phyloP scores from a whole-genome alignment of 768 basidiomycete genomes.

The Termitomyces sp. region DNA sequence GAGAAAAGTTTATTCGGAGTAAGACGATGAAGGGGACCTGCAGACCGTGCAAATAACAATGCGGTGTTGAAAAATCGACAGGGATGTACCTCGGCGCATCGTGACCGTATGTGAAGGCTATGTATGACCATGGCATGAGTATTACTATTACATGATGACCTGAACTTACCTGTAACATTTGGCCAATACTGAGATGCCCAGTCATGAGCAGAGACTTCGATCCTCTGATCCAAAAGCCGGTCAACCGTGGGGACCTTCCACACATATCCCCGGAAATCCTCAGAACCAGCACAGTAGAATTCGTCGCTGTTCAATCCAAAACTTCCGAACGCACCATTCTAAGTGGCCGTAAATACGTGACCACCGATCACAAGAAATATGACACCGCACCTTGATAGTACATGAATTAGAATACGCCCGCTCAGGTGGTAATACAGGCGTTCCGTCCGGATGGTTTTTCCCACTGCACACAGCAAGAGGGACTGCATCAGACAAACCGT shows the following conservation, averaged over 20 bases:
- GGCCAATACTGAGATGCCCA: conserved; percentile 35
- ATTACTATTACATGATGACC: background rate
- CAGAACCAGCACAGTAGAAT: conserved; percentile 73
- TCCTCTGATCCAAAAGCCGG: conserved; percentile 38
- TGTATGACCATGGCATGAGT: background rate
- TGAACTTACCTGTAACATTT: conserved; percentile 31
- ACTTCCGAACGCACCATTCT: conserved; percentile 78
- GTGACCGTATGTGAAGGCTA: conserved; percentile 42
- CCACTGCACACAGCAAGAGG: conserved; percentile 70
- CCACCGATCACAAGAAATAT: background rate
- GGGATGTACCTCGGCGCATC: conserved; percentile 48
- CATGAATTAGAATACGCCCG: conserved; percentile 65
- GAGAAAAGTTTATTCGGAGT: background rate
- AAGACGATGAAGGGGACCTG: background rate
- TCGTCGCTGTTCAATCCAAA: conserved; percentile 44
- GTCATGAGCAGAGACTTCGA: conserved; percentile 35
- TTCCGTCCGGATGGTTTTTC: conserved; percentile 48
- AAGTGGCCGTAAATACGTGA: background rate
- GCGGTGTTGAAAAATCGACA: conserved; percentile 54
- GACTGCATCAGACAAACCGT: conserved; percentile 56
- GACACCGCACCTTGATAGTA: conserved; percentile 66
- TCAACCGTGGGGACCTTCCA: conserved; percentile 63
- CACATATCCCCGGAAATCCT: conserved; percentile 75
- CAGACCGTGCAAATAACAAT: conserved; percentile 53
- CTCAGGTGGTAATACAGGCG: conserved; percentile 35